phyloP scores from a whole-genome alignment of 768 basidiomycete genomes.

The Termitomyces heimii region DNA sequence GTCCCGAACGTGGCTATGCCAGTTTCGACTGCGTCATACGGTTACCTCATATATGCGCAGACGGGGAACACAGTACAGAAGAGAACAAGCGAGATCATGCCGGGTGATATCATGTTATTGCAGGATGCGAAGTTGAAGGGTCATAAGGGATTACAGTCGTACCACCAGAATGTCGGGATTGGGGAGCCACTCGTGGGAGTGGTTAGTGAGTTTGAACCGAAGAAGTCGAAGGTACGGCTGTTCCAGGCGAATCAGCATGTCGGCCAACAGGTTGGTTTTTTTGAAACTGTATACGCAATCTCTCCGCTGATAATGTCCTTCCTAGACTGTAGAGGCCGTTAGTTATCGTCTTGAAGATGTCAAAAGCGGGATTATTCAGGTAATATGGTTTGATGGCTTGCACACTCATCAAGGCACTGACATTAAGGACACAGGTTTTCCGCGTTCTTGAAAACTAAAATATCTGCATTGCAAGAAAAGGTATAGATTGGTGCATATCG shows the following conservation, averaged over 20 bases:
- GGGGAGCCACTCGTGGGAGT: conserved; percentile 65
- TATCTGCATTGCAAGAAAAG: background rate
- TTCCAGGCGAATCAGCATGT: conserved; percentile 87
- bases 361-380: conserved; percentile 81
- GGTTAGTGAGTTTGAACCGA: conserved; percentile 75
- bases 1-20: conserved; percentile 56
- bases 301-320: background rate
- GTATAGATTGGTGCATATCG: background rate
- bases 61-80: conserved; percentile 60
- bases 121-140: conserved; percentile 68
- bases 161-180: conserved; percentile 51
- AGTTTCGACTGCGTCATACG: conserved; percentile 42
- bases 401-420: background rate
- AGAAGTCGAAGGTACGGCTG: conserved; percentile 82
- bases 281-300: background rate
- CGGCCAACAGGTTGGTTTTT: conserved; percentile 62
- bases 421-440: conserved; percentile 20
- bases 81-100: conserved; percentile 74
- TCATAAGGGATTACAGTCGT: conserved; percentile 77
- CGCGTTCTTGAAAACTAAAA: conserved; percentile 32
- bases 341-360: conserved; percentile 39
- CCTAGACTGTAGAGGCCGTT: background rate
- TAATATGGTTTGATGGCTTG: conserved; percentile 20
- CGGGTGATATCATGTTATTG: conserved; percentile 78
- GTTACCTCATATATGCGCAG: conserved; percentile 75